Conservation (phyloP, 805 yeast species). For the Saccharomycopsis sp. region DNA sequence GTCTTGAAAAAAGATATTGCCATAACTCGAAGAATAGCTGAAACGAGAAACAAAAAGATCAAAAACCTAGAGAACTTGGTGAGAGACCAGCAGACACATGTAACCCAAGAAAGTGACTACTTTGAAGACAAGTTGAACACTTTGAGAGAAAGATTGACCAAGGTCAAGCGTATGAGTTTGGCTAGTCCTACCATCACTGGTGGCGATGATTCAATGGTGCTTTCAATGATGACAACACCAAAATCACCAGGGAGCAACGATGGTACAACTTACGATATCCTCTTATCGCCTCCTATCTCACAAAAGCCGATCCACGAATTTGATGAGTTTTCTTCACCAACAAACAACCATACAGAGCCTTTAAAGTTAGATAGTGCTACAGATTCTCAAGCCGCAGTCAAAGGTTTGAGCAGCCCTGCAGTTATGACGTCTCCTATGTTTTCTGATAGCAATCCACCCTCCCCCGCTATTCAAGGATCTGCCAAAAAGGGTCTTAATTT, state of each 20-base stretch:
- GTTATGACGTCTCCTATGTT: background rate
- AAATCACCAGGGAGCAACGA: background rate
- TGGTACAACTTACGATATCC: background rate
- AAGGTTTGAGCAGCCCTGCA: background rate
- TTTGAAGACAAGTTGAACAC: conserved; percentile 39
- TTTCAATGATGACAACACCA: background rate
- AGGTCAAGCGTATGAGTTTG: conserved; percentile 23
- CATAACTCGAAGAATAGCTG: conserved; percentile 49
- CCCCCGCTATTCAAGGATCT: background rate
- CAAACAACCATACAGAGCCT: background rate
- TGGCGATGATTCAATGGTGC: conserved; percentile 6
- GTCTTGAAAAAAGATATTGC: conserved; percentile 49
- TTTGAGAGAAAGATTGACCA: conserved; percentile 25
- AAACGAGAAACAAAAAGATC: conserved; percentile 51
- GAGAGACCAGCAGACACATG: conserved; percentile 42
- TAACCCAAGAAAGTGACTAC: conserved; percentile 40
- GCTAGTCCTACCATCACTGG: conserved; percentile 4
- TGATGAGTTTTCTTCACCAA: background rate
- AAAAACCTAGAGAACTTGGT: conserved; percentile 44
- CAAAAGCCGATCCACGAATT: background rate
- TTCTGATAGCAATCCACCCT: background rate
- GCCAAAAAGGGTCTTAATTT: conserved; percentile 40
- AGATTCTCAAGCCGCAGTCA: background rate
- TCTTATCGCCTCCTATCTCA: background rate
- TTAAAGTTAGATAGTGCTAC: background rate